These are phyloP conservation scores for Penicillium parvum DNA, from an alignment of 495 filamentous ascomycete genomes.

Conservation along the genomic window DNA sequence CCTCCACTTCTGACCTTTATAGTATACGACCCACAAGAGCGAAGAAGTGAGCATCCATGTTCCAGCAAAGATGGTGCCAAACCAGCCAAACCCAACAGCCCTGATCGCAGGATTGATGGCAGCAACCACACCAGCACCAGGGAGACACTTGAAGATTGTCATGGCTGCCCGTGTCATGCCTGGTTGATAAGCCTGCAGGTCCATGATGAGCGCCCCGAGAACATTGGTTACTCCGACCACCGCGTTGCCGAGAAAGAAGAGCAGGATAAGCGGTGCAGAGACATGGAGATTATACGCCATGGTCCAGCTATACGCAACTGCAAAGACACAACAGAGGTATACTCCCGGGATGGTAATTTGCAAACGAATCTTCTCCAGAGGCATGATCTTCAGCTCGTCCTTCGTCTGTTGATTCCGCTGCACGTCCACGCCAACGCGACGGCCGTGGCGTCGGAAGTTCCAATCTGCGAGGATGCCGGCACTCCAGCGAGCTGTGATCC, in stretches of 20 bases:
- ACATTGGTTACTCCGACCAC: background rate
- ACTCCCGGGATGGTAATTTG: background rate
- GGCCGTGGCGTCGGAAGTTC: background rate
- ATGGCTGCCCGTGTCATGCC: background rate
- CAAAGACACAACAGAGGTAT: background rate
- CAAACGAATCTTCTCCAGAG: background rate
- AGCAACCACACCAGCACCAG: background rate
- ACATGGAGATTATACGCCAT: background rate
- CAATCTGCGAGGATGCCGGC: conserved; percentile 1
- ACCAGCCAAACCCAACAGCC: background rate
- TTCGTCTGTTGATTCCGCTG: background rate
- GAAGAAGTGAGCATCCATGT: background rate
- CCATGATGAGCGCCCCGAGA: background rate
- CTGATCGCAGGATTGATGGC: background rate
- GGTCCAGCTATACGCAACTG: background rate
- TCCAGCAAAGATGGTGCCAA: background rate
- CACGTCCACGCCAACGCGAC: background rate
- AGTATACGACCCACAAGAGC: background rate
- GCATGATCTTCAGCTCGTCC: background rate
- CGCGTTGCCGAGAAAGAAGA: conserved; percentile 2
- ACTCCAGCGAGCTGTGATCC: conserved; percentile 2
- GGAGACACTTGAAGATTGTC: background rate
- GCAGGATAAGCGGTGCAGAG: background rate
- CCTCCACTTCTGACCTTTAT: conserved; percentile 1
- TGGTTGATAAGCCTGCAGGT: background rate